Base-by-base conservation (phyloP, 805 yeast species). In the Metschnikowia picachoensis region DNA sequence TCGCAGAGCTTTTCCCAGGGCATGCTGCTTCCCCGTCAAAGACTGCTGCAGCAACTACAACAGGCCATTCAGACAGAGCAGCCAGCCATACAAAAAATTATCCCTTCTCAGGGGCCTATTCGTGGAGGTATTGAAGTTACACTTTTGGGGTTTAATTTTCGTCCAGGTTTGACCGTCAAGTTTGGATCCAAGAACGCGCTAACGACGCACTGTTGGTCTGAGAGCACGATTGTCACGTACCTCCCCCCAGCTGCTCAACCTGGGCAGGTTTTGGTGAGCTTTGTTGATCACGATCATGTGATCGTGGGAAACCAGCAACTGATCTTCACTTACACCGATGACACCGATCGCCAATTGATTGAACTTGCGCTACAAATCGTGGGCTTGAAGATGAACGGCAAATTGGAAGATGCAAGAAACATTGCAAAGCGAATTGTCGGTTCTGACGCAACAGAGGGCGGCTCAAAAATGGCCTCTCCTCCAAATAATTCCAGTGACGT, bases 41-140 rank as follows among this genome's bases (percentile, higher is more conserved):
- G 50, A 25, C 55, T 53, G 56, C 55, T 43, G 54, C 53, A 41
- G 28, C 57, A 51, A 38, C 46, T 51, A n/a, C 52, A 44, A 28
- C 44, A 37, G 45, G 34, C 50, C 17, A 35, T 32, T 25, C 51
- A 39, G 34, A 35, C 51, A 10, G 48, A 41, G 15, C 52, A 48
- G 33, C 55, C 57, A 2, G 46, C 55, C 5, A 83, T 92, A 43
- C 92, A 89, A 62, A 76, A 96, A 48, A 85, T 94, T 10, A 91
- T 94, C 47, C 99, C 99, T 1, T 85, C 95, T 0, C 94, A 87
- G 63, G 99, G 99, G 2, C 96, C 97, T 9, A 78, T 90, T 11
- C 77, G 96, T 52, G 99, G 99, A 54, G 99, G 99, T 14, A 84
- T 91, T 36, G 99, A 94, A 64, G 87, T 94, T 8, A 94, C 99